A percentile compares a stretch with the other conserved stretches of the same genome.
Evolutionary conservation across 495 filamentous ascomycete species (phyloP).

Genomic region (Penicillium goetzii): DNA sequence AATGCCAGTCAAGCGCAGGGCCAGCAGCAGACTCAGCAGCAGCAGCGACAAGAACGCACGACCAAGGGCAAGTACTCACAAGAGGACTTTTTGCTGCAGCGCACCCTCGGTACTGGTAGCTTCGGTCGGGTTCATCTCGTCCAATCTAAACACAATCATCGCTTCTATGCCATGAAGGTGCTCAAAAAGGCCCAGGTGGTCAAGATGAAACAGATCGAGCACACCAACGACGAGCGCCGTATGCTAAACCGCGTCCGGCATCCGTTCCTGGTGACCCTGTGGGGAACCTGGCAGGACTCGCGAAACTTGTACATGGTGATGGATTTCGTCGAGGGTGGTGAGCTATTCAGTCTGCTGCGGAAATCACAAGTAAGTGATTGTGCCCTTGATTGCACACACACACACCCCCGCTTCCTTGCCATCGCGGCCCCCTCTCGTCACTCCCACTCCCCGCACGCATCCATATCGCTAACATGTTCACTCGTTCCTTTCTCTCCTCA

Average conservation of each 20-base stretch:
- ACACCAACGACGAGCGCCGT: constrained; percentile 94
- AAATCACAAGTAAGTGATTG: constrained; percentile 84
- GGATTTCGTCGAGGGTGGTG: constrained; percentile 99
- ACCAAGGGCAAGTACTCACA: constrained; percentile 99
- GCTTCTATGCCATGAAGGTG: constrained; percentile 97
- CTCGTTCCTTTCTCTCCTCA: not conserved
- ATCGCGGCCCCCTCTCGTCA: not conserved
- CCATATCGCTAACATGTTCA: not conserved
- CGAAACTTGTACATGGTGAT: constrained; percentile 99
- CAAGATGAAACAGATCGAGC: constrained; percentile 99
- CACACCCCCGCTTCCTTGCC: not conserved
- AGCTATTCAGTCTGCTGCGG: constrained; percentile 90
- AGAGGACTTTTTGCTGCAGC: constrained; percentile 80
- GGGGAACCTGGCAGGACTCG: constrained; percentile 97
- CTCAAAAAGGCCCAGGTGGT: constrained; percentile 98
- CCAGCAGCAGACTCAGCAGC: constrained; percentile 15
- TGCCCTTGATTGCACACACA: not conserved
- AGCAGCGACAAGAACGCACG: constrained; percentile 54
- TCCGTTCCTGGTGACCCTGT: constrained; percentile 94
- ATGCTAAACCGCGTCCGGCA: constrained; percentile 97
- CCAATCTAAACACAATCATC: constrained; percentile 94
- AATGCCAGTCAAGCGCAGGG: constrained; percentile 20
- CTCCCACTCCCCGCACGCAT: not conserved
- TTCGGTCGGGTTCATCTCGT: constrained; percentile 96
- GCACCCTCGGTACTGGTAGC: constrained; percentile 93